Percentiles rank a stretch among this genome's conserved stretches.
phyloP scores from a whole-genome alignment of 257 asterid genomes.

The Lavandula angustifolia region DNA sequence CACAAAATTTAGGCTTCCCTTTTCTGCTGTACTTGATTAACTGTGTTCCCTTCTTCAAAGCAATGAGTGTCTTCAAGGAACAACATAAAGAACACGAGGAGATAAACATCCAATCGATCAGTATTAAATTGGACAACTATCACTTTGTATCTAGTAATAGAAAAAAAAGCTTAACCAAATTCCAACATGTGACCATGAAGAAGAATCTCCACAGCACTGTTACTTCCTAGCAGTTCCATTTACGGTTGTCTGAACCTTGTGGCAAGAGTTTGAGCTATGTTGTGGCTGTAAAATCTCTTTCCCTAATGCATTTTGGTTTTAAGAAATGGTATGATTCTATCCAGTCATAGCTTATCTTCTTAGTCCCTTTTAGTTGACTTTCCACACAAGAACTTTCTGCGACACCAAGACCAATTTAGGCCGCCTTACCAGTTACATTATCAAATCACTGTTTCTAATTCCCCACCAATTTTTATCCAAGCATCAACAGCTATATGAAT shows the following conservation, averaged over 20 bases:
- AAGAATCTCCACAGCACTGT: not conserved
- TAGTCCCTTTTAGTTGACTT: not conserved
- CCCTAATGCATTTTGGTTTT: not conserved
- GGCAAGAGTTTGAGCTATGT: not conserved
- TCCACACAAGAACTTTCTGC: not conserved
- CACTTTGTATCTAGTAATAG: constrained; percentile 7
- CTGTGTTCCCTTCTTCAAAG: constrained; percentile 95
- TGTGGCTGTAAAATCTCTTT: not conserved
- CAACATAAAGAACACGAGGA: constrained; percentile 17
- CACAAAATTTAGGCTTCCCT: constrained; percentile 94
- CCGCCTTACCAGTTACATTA: not conserved
- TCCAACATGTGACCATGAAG: constrained; percentile 1
- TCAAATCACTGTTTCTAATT: not conserved
- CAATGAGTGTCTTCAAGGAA: constrained; percentile 66
- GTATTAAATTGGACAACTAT: not conserved
- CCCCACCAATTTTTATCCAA: not conserved
- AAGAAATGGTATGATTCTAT: not conserved
- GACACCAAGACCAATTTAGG: not conserved
- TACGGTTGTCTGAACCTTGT: not conserved
- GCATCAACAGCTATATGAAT: not conserved
- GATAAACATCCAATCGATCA: constrained; percentile 15
- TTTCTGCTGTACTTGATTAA: constrained; percentile 90
- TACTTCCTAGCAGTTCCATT: not conserved
- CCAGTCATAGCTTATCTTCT: not conserved
- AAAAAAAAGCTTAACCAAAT: not conserved